A percentile compares a stretch with the other conserved stretches of the same genome.
These are phyloP conservation scores for Pythium brachiatum DNA, from an alignment of 352 stramenopile species.

Conservation along the genomic window DNA sequence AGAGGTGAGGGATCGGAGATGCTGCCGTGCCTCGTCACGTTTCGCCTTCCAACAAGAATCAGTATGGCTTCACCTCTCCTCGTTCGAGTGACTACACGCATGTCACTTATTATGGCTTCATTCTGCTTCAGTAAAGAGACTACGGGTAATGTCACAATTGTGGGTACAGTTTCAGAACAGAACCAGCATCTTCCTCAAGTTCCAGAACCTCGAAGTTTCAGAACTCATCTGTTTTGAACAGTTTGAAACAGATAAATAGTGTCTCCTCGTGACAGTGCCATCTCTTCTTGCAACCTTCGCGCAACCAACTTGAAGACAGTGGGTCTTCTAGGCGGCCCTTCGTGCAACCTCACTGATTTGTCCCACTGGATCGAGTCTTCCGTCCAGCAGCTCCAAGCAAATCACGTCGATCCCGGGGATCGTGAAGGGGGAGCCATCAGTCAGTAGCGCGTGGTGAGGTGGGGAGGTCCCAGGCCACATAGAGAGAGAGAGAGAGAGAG, in stretches of 20 bases:
- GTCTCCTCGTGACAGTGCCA: not conserved
- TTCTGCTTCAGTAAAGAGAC: not conserved
- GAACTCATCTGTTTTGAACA: not conserved
- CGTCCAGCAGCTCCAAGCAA: conserved; percentile 12
- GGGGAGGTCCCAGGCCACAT: not conserved
- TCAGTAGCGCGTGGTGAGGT: not conserved
- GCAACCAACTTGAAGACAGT: conserved; percentile 22
- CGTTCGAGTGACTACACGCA: not conserved
- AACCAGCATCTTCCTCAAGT: not conserved
- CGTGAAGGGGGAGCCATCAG: not conserved
- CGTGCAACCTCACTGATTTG: conserved; percentile 17
- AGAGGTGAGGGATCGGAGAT: not conserved
- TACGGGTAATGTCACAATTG: not conserved
- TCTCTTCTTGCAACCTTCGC: conserved; percentile 15
- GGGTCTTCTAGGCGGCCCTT: conserved; percentile 4
- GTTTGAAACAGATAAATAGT: not conserved
- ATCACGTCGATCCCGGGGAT: not conserved
- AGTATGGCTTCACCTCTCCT: conserved; percentile 1
- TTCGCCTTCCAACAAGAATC: not conserved
- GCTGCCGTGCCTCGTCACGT: not conserved
- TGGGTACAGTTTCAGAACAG: not conserved
- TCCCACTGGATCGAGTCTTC: conserved; percentile 4
- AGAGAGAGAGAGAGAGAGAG: conserved; percentile 7
- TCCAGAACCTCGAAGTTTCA: not conserved
- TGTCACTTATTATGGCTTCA: conserved; percentile 6